phyloP scores from a whole-genome alignment of 257 asterid species.

The Plantago ovata region DNA sequence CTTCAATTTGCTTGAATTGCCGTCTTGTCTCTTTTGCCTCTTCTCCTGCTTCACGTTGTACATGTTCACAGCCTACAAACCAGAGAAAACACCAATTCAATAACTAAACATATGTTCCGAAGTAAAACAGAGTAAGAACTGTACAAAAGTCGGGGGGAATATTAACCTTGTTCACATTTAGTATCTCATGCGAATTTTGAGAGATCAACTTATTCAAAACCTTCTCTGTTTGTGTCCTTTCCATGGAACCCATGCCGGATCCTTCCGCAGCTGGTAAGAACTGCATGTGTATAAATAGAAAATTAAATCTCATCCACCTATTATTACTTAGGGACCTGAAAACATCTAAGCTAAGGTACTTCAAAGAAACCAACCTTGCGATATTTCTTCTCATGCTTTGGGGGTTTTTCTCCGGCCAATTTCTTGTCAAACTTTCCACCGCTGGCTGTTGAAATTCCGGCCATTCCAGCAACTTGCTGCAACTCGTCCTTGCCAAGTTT shows the following conservation, averaged over 20 bases:
- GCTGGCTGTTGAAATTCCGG: slow-evolving; percentile 92
- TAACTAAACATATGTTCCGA: not conserved
- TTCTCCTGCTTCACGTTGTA: slow-evolving; percentile 80
- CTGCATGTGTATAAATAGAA: slow-evolving; percentile 34
- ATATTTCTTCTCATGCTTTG: slow-evolving; percentile 88
- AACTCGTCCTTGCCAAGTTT: slow-evolving; percentile 78
- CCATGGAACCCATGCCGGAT: slow-evolving; percentile 85
- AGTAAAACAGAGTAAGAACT: not conserved
- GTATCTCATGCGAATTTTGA: slow-evolving; percentile 75
- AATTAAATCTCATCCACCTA: not conserved
- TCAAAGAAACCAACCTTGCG: slow-evolving; percentile 54
- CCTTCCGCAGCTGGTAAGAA: slow-evolving; percentile 89
- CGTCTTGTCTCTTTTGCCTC: slow-evolving; percentile 47
- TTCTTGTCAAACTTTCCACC: slow-evolving; percentile 98
- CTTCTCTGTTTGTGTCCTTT: slow-evolving; percentile 80
- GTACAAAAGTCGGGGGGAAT: not conserved
- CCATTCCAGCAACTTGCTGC: slow-evolving; percentile 93
- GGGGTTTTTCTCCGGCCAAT: slow-evolving; percentile 79
- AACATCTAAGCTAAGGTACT: not conserved
- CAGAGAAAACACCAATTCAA: slow-evolving; percentile 7
- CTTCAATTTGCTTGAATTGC: slow-evolving; percentile 55
- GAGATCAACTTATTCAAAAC: slow-evolving; percentile 71
- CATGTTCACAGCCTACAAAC: slow-evolving; percentile 84
- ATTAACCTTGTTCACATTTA: slow-evolving; percentile 93
- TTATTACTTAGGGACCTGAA: not conserved